phyloP scores from a whole-genome alignment of 352 stramenopile genomes.

The Pythium grandisporangium region DNA sequence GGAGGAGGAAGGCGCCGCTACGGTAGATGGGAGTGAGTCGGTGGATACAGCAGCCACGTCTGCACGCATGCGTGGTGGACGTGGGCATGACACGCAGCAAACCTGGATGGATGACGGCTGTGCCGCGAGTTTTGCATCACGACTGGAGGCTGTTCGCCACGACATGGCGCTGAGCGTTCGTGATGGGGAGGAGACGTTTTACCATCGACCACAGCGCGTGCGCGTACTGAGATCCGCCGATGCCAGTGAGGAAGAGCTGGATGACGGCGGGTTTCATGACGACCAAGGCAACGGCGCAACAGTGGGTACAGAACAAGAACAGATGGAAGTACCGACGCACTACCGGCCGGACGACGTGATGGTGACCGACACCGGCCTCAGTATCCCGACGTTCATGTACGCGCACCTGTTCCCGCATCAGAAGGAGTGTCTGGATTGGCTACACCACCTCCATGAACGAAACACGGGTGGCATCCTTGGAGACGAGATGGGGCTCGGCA shows the following conservation, averaged over 20 bases:
- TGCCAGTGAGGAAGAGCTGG: constrained; percentile 6
- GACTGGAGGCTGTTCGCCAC: constrained; percentile 4
- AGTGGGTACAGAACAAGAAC: constrained; percentile 1
- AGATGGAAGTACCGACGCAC: not conserved
- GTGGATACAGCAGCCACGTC: constrained; percentile 5
- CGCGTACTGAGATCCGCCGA: constrained; percentile 1
- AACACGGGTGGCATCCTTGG: constrained; percentile 95
- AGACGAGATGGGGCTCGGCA: constrained; percentile 96
- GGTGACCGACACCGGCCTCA: constrained; percentile 54
- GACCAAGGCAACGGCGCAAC: constrained; percentile 3
- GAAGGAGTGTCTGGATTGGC: constrained; percentile 92
- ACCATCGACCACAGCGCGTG: constrained; percentile 6
- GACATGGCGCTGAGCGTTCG: constrained; percentile 3
- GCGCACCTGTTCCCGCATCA: constrained; percentile 91
- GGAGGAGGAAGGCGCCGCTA: constrained; percentile 1
- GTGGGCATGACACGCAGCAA: no score
- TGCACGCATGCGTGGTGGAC: constrained; percentile 4
- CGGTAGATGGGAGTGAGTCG: not conserved
- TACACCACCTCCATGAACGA: constrained; percentile 94
- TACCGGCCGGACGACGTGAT: constrained; percentile 43
- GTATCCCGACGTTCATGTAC: constrained; percentile 63
- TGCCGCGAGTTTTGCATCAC: constrained; percentile 8
- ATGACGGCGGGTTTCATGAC: constrained; percentile 29
- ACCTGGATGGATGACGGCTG: constrained; percentile 21
- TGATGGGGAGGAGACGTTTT: constrained; percentile 12